Conservation (phyloP, 257 asterid species). For the Rubia yunnanensis region DNA sequence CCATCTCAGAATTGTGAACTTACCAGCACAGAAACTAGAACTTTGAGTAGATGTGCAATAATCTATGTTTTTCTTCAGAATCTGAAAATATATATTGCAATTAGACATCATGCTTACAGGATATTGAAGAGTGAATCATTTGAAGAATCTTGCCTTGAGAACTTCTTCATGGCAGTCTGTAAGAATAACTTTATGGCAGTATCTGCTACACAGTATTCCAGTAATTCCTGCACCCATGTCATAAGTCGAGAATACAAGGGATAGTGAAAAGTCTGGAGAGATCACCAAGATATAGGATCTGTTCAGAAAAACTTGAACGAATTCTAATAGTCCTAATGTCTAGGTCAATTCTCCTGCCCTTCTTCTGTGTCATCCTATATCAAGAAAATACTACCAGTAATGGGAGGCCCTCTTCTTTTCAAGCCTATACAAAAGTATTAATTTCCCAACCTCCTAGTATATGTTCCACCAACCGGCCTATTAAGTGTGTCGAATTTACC, state of each 20-base stretch:
- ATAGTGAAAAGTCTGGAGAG: background rate
- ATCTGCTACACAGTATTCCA: slow-evolving; percentile 80
- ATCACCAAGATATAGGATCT: background rate
- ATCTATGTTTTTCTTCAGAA: slow-evolving; percentile 57
- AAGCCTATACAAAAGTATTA: background rate
- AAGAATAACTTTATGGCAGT: slow-evolving; percentile 62
- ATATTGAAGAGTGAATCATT: slow-evolving; percentile 11
- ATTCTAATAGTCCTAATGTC: background rate
- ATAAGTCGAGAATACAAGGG: background rate
- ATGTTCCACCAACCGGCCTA: background rate
- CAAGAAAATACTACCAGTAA: background rate
- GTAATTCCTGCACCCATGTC: slow-evolving; percentile 55
- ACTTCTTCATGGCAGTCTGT: slow-evolving; percentile 93
- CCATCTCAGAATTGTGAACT: slow-evolving; percentile 20
- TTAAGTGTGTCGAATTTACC: background rate
- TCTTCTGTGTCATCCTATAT: background rate
- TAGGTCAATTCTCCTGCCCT: background rate
- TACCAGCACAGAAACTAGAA: slow-evolving; percentile 37
- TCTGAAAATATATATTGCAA: slow-evolving; percentile 37
- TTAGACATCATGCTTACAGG: slow-evolving; percentile 15
- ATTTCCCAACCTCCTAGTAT: background rate
- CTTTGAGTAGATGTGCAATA: slow-evolving; percentile 38
- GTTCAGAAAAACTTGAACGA: background rate
- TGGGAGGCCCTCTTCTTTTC: background rate
- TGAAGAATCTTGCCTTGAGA: slow-evolving; percentile 71